Evolutionary conservation across 345 rosid species (phyloP).

Genomic region (Cardamine resedifolia): DNA sequence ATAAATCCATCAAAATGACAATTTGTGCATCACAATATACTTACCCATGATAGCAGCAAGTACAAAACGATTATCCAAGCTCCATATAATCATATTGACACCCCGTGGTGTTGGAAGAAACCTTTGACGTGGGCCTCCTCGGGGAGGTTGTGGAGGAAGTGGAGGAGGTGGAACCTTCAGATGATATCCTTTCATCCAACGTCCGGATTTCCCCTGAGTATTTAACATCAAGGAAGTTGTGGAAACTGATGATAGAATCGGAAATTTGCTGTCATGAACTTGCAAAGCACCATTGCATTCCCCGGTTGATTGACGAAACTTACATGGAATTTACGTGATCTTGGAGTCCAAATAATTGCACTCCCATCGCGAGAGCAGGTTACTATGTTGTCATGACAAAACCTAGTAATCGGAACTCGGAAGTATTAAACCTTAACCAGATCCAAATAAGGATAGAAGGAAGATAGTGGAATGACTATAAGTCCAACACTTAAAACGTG

Average conservation of each 20-base stretch:
- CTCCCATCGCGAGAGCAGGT: conserved; percentile 99
- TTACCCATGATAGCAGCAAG: conserved; percentile 97
- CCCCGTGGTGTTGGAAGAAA: conserved; percentile 98
- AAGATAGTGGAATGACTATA: conserved; percentile 18
- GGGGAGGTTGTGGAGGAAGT: conserved; percentile 93
- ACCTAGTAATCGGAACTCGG: conserved; percentile 49
- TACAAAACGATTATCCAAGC: conserved; percentile 97
- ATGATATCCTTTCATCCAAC: conserved; percentile 89
- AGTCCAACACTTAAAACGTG: conserved; percentile 9
- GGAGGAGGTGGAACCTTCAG: conserved; percentile 99
- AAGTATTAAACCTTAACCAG: conserved; percentile 23
- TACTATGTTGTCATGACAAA: conserved; percentile 91
- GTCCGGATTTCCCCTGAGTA: conserved; percentile 83
- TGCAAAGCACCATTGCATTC: not conserved
- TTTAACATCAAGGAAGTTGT: conserved; percentile 15
- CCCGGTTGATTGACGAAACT: conserved; percentile 34
- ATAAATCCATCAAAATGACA: conserved; percentile 15
- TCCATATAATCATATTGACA: conserved; percentile 99
- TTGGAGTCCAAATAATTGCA: conserved; percentile 97
- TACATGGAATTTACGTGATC: conserved; percentile 87
- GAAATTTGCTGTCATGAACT: conserved; percentile 17
- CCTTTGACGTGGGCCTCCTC: conserved; percentile 99
- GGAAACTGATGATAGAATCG: conserved; percentile 11
- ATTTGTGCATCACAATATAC: conserved; percentile 31
- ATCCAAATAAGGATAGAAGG: conserved; percentile 9